Percentiles rank a stretch among this genome's conserved stretches.
Evolutionary conservation across 768 basidiomycete species (phyloP).

Genomic region (Holtermannia corniformis): DNA sequence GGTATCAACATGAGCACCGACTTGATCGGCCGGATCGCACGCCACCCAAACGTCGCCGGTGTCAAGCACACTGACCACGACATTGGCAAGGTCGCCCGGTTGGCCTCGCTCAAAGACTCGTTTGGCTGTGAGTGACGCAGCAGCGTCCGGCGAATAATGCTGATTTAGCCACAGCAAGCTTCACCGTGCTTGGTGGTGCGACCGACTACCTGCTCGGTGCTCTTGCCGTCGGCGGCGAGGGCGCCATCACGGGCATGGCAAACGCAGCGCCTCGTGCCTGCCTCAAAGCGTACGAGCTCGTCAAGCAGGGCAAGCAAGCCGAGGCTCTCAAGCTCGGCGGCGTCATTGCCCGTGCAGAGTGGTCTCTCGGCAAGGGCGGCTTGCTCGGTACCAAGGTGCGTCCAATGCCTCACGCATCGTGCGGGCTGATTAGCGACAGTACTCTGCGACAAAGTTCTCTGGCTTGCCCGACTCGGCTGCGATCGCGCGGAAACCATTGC

Average conservation of each 20-base stretch:
- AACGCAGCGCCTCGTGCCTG: conserved; percentile 22
- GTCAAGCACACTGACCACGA: conserved; percentile 43
- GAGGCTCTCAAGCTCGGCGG: conserved; percentile 15
- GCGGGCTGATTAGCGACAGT: conserved; percentile 7
- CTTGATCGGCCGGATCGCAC: conserved; percentile 33
- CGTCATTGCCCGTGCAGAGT: conserved; percentile 13
- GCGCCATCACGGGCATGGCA: conserved; percentile 23
- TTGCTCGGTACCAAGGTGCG: conserved; percentile 23
- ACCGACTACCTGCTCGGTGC: conserved; percentile 21
- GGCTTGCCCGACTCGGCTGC: conserved; percentile 10
- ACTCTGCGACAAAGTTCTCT: conserved; percentile 8
- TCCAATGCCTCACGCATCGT: neutral
- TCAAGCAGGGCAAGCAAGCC: conserved; percentile 6
- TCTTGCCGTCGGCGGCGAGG: conserved; percentile 14
- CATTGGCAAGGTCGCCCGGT: conserved; percentile 38
- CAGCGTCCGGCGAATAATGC: no score
- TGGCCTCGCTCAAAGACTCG: conserved; percentile 8
- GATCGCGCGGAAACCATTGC: conserved; percentile 13
- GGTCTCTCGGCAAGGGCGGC: conserved; percentile 17
- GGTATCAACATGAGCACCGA: conserved; percentile 41
- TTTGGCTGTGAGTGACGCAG: conserved; percentile 11
- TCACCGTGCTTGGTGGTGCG: conserved; percentile 22
- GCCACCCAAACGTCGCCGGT: conserved; percentile 41
- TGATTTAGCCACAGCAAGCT: no score
- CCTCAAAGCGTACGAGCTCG: conserved; percentile 17